Conservation (phyloP, 164 flowering plant genomes). For the Vitis riparia region DNA sequence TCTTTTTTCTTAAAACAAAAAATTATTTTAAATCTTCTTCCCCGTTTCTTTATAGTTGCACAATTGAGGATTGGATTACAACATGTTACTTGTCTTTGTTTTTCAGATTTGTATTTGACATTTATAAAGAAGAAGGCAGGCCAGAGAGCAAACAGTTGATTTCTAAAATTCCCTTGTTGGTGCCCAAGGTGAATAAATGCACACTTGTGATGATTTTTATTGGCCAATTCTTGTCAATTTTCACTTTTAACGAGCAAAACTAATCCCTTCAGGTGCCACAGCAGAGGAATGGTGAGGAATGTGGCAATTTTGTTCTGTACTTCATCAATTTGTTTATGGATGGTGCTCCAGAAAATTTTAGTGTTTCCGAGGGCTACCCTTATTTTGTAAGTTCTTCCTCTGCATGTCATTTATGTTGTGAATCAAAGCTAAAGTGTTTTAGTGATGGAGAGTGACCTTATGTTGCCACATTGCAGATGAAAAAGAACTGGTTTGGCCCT, state of each 20-base stretch:
- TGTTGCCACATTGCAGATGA: constrained; percentile 40
- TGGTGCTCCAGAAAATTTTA: constrained; percentile 63
- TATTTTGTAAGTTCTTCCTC: constrained; percentile 52
- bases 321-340: constrained; percentile 57
- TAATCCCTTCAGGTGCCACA: constrained; percentile 65
- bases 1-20: no score
- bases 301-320: constrained; percentile 72
- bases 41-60: neutral
- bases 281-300: constrained; percentile 57
- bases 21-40: neutral
- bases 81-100: constrained; percentile 1
- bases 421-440: neutral
- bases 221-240: neutral
- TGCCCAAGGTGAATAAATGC: constrained; percentile 57
- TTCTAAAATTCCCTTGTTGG: constrained; percentile 56
- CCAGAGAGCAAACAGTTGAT: constrained; percentile 28
- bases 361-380: constrained; percentile 48
- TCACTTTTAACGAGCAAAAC: neutral
- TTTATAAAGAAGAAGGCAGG: constrained; percentile 45
- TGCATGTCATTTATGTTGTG: neutral
- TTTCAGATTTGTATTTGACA: constrained; percentile 64
- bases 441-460: neutral
- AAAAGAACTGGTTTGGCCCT: constrained; percentile 45
- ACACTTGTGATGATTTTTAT: neutral
- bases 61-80: neutral